Evolutionary conservation across 164 flowering plant species (phyloP).

Genomic region (Vitis cinerea): DNA sequence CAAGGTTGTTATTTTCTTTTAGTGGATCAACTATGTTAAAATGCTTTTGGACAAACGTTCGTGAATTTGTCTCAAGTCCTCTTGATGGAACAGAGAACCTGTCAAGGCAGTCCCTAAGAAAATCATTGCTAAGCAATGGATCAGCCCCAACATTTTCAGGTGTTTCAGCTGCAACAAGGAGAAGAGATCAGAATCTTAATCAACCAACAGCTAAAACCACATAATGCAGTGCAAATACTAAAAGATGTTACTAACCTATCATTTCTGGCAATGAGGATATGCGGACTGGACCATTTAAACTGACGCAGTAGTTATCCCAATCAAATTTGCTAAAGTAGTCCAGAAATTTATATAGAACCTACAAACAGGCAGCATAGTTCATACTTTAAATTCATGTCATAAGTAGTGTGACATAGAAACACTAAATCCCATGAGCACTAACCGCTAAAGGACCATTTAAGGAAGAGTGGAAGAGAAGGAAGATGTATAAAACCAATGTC

Average conservation of each 20-base stretch:
- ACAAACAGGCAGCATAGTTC: slow-evolving; percentile 8
- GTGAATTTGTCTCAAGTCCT: slow-evolving; percentile 39
- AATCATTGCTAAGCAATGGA: slow-evolving; percentile 64
- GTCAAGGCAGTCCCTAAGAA: slow-evolving; percentile 54
- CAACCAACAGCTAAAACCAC: not conserved
- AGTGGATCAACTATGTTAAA: slow-evolving; percentile 79
- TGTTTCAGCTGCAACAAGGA: slow-evolving; percentile 54
- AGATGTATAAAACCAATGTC: slow-evolving; percentile 79
- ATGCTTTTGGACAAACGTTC: slow-evolving; percentile 62
- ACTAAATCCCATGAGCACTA: slow-evolving; percentile 25
- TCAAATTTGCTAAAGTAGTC: slow-evolving; percentile 92
- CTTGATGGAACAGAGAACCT: slow-evolving; percentile 60
- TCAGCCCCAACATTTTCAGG: slow-evolving; percentile 55
- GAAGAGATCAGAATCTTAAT: not conserved
- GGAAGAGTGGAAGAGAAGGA: slow-evolving; percentile 67
- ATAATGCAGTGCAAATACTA: not conserved
- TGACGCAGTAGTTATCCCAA: slow-evolving; percentile 84
- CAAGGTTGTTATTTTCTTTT: slow-evolving; percentile 62
- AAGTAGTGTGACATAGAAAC: not conserved
- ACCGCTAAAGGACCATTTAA: slow-evolving; percentile 80
- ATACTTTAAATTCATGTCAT: not conserved
- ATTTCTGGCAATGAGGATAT: slow-evolving; percentile 70
- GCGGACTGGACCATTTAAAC: slow-evolving; percentile 73
- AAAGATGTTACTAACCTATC: slow-evolving; percentile 48
- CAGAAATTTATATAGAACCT: slow-evolving; percentile 90